Conservation (phyloP, 106 monocot species). For the Agapanthus africanus region DNA sequence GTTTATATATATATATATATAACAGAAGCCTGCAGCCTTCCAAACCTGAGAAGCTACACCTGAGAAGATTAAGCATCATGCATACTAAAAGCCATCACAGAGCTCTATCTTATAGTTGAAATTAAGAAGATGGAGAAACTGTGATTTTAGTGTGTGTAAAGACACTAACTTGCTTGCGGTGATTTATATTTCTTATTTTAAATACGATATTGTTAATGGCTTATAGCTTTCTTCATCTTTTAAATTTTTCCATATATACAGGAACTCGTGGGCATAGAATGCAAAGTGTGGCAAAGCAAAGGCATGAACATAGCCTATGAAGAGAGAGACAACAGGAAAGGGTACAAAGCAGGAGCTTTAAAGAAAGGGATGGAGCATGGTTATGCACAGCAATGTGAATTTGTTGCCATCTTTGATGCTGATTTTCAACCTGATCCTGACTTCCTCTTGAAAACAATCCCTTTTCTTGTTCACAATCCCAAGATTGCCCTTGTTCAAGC, state of each 20-base stretch:
- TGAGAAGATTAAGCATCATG: no score
- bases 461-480: conserved; percentile 59
- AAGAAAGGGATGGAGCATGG: conserved; percentile 60
- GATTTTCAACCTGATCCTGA: conserved; percentile 69
- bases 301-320: conserved; percentile 12
- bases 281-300: conserved; percentile 8
- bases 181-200: no score
- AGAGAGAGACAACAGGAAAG: conserved; percentile 10
- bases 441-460: conserved; percentile 53
- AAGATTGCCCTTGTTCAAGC: conserved; percentile 74
- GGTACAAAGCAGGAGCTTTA: conserved; percentile 53
- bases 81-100: no score
- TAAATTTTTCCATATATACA: conserved; percentile 4
- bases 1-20: no score
- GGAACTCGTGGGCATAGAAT: conserved; percentile 7
- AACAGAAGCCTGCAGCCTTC: no score
- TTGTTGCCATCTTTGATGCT: conserved; percentile 79
- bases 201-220: no score
- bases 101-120: no score
- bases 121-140: no score
- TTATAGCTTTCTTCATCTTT: no score
- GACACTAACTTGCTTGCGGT: no score
- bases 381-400: conserved; percentile 53
- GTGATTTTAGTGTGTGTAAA: no score
- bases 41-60: no score